Base-by-base conservation (phyloP, 2,329 filamentous ascomycete genomes). In the Phymatotrichopsis omnivora region DNA sequence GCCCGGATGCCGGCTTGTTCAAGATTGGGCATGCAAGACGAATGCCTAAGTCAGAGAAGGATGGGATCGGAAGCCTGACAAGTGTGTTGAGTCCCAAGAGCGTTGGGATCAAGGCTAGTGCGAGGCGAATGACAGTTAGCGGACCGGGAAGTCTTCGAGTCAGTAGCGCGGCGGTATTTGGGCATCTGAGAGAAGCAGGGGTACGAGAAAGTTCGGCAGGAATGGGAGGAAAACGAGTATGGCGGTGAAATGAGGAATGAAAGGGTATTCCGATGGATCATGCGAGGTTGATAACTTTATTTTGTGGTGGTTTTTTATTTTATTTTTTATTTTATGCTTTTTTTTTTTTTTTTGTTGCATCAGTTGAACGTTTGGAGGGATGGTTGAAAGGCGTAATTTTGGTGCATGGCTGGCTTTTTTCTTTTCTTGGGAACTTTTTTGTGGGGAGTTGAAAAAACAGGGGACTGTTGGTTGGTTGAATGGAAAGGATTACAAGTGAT, bases 101-200 rank as follows among this genome's bases (percentile, higher is more conserved):
- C 30, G 44, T 39, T 23, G 45, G 52, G 38, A 36, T 55, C 27
- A 51, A 51, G 36, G 34, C 32, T 11, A 29, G 45, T 23, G 53
- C 52, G 4, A 56, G 53, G 39, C 46, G 53, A 34, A 43, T 52
- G 53, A 55, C 51, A 19, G 49, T 54, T 23, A 54, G 42, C 45
- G 32, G 46, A 25, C 43, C 33, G 22, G 28, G 42, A 7, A 38
- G 39, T 31, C 23, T 51, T 33, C 39, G 45, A 37, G 37, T 49
- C 25, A 51, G 35, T 29, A 51, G 49, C 29, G 45, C 48, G 22
- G 40, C 45, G 17, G 14, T 51, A 11, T 32, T 51, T 22, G 48
- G 48, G 14, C 48, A 51, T 25, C 43, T 51, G 24, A 51, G 23
- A 24, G 48, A 49, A 36, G 45, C 45, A 3, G 32, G 37, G 10